These are phyloP conservation scores for Cladosporium velox DNA, from an alignment of 2,329 filamentous ascomycete genomes.

Conservation along the genomic window DNA sequence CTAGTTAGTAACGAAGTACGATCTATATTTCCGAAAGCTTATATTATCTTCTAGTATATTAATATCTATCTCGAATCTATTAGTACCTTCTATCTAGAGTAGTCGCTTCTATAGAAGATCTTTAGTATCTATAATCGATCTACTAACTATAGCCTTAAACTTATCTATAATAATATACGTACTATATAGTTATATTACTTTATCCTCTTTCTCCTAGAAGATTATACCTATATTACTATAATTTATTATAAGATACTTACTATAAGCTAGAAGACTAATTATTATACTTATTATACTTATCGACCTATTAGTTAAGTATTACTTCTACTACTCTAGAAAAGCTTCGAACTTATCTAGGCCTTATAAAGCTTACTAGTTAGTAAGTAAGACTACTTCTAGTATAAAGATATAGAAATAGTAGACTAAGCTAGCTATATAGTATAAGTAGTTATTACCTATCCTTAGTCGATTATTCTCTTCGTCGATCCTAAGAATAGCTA, in stretches of 20 bases:
- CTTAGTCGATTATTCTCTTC: not conserved
- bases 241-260: constrained; percentile 1
- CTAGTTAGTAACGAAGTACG: not conserved
- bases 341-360: not conserved
- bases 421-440: not conserved
- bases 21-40: not conserved
- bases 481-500: constrained; percentile 1
- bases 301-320: constrained; percentile 3
- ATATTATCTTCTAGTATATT: not conserved
- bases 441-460: not conserved
- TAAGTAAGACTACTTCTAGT: not conserved
- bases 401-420: not conserved
- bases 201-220: not conserved
- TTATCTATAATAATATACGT: not conserved
- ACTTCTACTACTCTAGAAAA: not conserved
- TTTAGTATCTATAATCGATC: not conserved
- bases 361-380: not conserved
- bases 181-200: not conserved
- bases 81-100: not conserved
- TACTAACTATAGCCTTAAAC: not conserved
- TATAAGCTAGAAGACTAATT: constrained; percentile 4
- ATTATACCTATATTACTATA: not conserved
- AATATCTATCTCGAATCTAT: not conserved
- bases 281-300: not conserved
- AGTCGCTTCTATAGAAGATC: not conserved